Conservation (phyloP, 2,329 filamentous ascomycete genomes). For the Aspergillus sojae region DNA sequence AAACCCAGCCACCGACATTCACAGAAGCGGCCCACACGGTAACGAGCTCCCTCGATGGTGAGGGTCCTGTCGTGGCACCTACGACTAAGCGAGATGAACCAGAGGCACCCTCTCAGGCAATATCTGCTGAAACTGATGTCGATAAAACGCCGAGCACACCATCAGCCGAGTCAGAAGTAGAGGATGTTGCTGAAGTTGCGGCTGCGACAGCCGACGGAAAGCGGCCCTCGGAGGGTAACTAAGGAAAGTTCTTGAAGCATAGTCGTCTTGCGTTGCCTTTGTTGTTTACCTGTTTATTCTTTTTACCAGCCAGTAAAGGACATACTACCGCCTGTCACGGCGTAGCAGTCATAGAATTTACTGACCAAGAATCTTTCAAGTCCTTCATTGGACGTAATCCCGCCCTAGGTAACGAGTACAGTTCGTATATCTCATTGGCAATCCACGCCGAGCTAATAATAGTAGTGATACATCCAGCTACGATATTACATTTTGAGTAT, state of each 20-base stretch:
- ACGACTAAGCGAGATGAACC: slow-evolving; percentile 3
- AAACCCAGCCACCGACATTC: slow-evolving; percentile 5
- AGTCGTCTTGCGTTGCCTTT: neutral
- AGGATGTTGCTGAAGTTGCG: slow-evolving; percentile 26
- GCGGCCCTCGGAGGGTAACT: slow-evolving; percentile 26
- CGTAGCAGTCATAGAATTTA: slow-evolving; percentile 11
- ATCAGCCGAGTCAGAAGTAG: slow-evolving; percentile 21
- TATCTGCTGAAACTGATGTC: slow-evolving; percentile 2
- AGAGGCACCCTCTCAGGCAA: slow-evolving; percentile 6
- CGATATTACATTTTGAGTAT: neutral
- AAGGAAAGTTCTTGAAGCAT: neutral
- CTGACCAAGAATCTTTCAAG: neutral
- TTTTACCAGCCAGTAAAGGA: slow-evolving; percentile 3
- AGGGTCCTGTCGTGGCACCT: neutral
- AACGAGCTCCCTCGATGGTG: slow-evolving; percentile 4
- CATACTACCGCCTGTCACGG: neutral
- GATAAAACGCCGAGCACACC: slow-evolving; percentile 3
- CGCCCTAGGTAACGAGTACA: neutral
- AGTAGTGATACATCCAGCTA: neutral
- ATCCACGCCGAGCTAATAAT: neutral
- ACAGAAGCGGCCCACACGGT: slow-evolving; percentile 10
- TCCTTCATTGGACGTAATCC: slow-evolving; percentile 1
- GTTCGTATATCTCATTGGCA: slow-evolving; percentile 5
- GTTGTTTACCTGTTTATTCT: neutral
- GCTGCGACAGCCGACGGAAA: slow-evolving; percentile 32